Evolutionary conservation across 495 filamentous ascomycete genomes (phyloP), one percentile per base, ranked within the genome.

Genomic region (Penicillium coffeae): DNA sequence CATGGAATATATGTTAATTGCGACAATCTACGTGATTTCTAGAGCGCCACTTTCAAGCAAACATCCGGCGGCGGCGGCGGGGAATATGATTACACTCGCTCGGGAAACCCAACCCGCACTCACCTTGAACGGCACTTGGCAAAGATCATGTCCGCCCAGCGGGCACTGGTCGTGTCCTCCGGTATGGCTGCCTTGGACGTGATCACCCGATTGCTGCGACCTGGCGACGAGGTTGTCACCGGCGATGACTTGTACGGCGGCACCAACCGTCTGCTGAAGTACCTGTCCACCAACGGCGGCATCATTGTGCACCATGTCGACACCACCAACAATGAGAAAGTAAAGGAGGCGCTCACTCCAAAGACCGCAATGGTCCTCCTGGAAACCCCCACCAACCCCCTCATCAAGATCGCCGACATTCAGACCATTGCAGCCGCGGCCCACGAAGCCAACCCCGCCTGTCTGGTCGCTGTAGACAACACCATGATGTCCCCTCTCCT

Each of bases 41-140:
- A 95, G 83, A 92, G 88, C 42, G 93, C 93, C 37, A 98, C 93
- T 32, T 98, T 98, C 76, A 97, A 97, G 70, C 93, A 96, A 73
- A 81, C 81, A 44, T 90, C 90, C 45, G 80, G 77, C 51, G 82
- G 80, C 46, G 88, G 87, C 38, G 86, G 82, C 36, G 75, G 73
- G 45, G 91, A 96, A 67, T 98, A 97, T 73, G 93, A 98, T 76
- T 98, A 98, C 77, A 96, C 93, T 32, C 85, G 93, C 19, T 95
- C 90, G 27, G 93, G 93, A 21, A 98, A 98, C 62, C 93, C 93
- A 14, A 98, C 93, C 39, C 82, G 93, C 39, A 95, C 92, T 18
- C 94, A 97, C 61, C 81, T 98, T 48, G 93, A 98, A 71, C 84
- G 93, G 49, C 93, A 98, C 66, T 77, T 98, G 49, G 94, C 93